Evolutionary conservation across 352 stramenopile genomes (phyloP), one percentile per base, ranked within the genome.

Genomic region (Phytopythium chamaehyphon): DNA sequence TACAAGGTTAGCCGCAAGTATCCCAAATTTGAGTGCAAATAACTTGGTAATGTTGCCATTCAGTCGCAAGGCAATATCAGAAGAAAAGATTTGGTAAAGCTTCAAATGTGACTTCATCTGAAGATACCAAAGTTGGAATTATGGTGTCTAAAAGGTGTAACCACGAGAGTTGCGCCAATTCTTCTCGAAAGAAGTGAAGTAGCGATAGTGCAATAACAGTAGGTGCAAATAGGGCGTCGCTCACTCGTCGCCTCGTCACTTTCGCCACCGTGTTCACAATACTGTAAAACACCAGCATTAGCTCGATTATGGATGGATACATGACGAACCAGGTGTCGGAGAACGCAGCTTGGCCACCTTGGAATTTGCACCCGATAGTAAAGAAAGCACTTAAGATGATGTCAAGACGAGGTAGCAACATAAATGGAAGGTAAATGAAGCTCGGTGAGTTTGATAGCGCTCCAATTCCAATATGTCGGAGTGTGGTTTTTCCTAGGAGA

Each of bases 241-340:
- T 10, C 5, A 33, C 9, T 9, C 28, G 28, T 33, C 28, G 28
- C 5, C 28, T 5, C 9, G 9, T 10, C 28, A 33, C 9, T 9
- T 33, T 33, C 5, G 28, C 28, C 5, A 33, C 28, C 28, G 28
- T 9, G 9, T 33, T 33, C 5, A 33, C 5, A 5, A 33, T 10
- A 9, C 28, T 33, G 28, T 33, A 33, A 9, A 54, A 51, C 2
- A 72, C 19, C 14, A 76, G 28, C 16, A 67, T 12, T 9, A 67
- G 23, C 18, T 70, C 56, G 14, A 44, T 50, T 31, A 72, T 64
- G 15, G 55, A 44, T 1, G 66, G 62, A 42, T 75, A 75, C 16
- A 69, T 62, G 19, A 61, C 46, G 37, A 67, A 70, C 66, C 66
- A 72, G 16, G 66, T 50, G 12, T 65, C 40, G 2, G 33, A 18